Conservation (phyloP, 305 asterid species). For the Fraxinus baroniana region DNA sequence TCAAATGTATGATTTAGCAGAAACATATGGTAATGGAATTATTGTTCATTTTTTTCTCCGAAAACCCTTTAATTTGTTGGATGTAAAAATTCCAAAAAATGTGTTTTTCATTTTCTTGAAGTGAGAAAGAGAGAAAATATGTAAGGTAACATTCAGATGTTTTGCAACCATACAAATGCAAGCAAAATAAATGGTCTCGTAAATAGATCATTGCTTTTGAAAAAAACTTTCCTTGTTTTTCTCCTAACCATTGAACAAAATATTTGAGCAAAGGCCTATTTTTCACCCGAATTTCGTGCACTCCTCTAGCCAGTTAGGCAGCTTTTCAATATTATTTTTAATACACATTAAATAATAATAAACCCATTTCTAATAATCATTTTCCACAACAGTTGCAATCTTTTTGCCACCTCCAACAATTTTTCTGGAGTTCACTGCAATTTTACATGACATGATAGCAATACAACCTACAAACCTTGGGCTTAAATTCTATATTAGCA, state of each 20-base stretch:
- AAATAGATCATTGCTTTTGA: background rate
- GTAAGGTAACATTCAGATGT: background rate
- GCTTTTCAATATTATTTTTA: background rate
- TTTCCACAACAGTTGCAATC: background rate
- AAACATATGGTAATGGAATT: background rate
- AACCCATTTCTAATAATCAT: background rate
- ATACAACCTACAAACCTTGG: background rate
- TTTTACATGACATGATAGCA: background rate
- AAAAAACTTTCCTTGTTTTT: background rate
- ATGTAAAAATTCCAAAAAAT: background rate
- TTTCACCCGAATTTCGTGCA: background rate
- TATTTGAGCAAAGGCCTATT: background rate
- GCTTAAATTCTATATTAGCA: background rate
- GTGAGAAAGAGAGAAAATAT: background rate
- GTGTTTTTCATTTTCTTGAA: background rate
- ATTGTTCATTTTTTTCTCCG: background rate
- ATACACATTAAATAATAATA: background rate
- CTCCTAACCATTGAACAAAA: background rate
- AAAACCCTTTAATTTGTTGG: background rate
- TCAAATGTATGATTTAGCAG: background rate
- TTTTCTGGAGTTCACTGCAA: background rate
- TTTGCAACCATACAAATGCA: background rate
- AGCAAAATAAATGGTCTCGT: background rate
- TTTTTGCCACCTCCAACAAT: slow-evolving; percentile 1
- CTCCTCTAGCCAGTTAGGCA: background rate